Base-by-base conservation (phyloP, 1,139 yeast species). In the Candida sojae region DNA sequence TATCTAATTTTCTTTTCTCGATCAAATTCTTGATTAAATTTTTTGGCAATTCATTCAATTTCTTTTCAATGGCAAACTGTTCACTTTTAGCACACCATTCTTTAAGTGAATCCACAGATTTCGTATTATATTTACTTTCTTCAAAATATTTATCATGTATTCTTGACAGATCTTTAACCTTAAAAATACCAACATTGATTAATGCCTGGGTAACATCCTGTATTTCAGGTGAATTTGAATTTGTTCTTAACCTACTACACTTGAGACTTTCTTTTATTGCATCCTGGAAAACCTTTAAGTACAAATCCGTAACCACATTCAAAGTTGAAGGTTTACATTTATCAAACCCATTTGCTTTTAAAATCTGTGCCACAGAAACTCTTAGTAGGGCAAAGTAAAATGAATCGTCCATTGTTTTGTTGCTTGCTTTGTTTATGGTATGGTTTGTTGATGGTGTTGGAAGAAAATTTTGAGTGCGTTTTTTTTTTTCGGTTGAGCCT, bases 341-440 rank as follows among this genome's bases (percentile, higher is more conserved):
- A 57, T 88, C 96, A 55, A 88, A 84, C 1, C 96, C 96, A 17
- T 82, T 75, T 0, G 89, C 79, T 50, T 88, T 79, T 44, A 88
- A 71, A 13, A 87, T 70, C 67, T 81, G 96, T 28, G 86, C 79
- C 49, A 86, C 75, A 0, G 91, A 79, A 47, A 87, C 73, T 47
- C 91, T 73, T 43, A 85, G 71, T 40, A 86, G 64, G 23, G 86
- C 73, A 58, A 79, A 84, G 60, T 80, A 78, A 63, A 86, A 83
- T 28, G 68, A 58, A 39, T 65, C 70, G 43, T 67, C 71, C 70
- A 67, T 66, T 38, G 11, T 26, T 31, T 25, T 31, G 2, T n/a
- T 21, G 30, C 23, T 36, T 23, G 12, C 13, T 21, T 6, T 36
- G 39, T 21, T 10, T 31, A 6, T 25, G 11, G 21, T 28, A 8